Percentiles rank a stretch among this genome's conserved stretches.
Conservation (phyloP, 225 moss, liverwort and hornwort species). For the Marchantia polymorpha region DNA sequence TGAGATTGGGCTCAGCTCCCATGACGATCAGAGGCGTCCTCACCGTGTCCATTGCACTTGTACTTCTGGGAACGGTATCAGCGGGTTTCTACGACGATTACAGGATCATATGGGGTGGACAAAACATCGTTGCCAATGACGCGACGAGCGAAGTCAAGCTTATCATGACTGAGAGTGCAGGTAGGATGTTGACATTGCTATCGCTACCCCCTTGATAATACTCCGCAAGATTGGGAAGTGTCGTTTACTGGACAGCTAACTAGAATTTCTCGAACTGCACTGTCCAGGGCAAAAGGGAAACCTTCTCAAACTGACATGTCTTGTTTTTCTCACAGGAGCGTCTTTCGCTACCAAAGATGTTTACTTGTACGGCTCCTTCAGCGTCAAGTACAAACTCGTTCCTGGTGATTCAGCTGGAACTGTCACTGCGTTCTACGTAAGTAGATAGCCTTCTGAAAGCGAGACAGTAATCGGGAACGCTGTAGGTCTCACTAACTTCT, state of each 20-base stretch:
- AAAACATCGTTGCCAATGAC: slow-evolving; percentile 31
- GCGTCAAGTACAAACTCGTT: slow-evolving; percentile 46
- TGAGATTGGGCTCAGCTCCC: background rate
- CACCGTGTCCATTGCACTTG: slow-evolving; percentile 4
- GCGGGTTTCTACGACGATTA: slow-evolving; percentile 33
- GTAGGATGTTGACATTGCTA: slow-evolving; percentile 8
- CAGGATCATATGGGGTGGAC: slow-evolving; percentile 23
- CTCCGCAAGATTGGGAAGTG: background rate
- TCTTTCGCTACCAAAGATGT: slow-evolving; percentile 17
- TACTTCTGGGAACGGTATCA: slow-evolving; percentile 12
- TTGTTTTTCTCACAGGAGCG: background rate
- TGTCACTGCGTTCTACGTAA: slow-evolving; percentile 54
- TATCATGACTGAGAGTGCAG: slow-evolving; percentile 23
- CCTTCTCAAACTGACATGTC: background rate
- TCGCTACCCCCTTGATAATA: background rate
- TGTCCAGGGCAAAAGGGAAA: background rate
- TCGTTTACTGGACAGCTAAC: background rate
- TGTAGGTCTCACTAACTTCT: background rate
- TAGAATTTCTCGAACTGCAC: background rate
- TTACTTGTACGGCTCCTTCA: slow-evolving; percentile 45
- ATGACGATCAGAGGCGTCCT: slow-evolving; percentile 10
- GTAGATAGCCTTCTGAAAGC: background rate
- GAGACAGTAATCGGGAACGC: background rate
- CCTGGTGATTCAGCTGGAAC: slow-evolving; percentile 50
- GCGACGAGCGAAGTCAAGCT: slow-evolving; percentile 17